Base-by-base conservation (phyloP, 1,139 yeast genomes). In the Lodderomyces beijingensis region DNA sequence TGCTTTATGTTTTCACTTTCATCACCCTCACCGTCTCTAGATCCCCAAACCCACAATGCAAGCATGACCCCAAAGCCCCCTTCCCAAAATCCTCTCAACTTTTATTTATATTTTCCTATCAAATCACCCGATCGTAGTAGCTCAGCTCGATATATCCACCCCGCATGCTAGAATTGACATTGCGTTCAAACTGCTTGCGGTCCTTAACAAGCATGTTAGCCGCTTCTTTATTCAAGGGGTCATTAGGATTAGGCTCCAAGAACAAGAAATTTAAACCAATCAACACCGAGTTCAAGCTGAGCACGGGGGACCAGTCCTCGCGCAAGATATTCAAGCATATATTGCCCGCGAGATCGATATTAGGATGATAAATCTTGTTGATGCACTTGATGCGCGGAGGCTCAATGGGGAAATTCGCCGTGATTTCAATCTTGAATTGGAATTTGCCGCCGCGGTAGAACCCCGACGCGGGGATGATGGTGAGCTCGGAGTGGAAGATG, bases 251-350 rank as follows among this genome's bases (percentile, higher is more conserved):
- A 10, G 96, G 96, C 49, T 89, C 96, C 40, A 87, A 64, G 48
- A 91, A 87, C 43, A 91, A 67, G 51, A 83, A 88, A 51, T 88
- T 77, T 40, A 91, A 67, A 0, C 98, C 98, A 32, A 89, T 81
- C 44, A 89, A 68, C 15, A 91, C 79, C 4, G 91, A 71, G 53
- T 83, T 87, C 50, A 91, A 64, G 42, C 82, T 85, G 45, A 91
- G 68, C 2, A 88, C 96, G 0, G 98, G 97, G 21, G 91, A 79
- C 98, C 98, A 91, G 55, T 89, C 97, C 55, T 88, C 96, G 43
- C 97, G 65, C 40, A 91, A 65, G 28, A 91, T 88, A 53, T 91
- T 89, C 39, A 91, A 69, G 51, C 98, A 91, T 16, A 91, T 85
- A 50, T 88, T 89, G 1, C 98, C 98, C 30, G 84, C 82, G 16